These are phyloP conservation scores for Penicillium olsonii DNA, from an alignment of 2,329 filamentous ascomycete species.

Conservation along the genomic window DNA sequence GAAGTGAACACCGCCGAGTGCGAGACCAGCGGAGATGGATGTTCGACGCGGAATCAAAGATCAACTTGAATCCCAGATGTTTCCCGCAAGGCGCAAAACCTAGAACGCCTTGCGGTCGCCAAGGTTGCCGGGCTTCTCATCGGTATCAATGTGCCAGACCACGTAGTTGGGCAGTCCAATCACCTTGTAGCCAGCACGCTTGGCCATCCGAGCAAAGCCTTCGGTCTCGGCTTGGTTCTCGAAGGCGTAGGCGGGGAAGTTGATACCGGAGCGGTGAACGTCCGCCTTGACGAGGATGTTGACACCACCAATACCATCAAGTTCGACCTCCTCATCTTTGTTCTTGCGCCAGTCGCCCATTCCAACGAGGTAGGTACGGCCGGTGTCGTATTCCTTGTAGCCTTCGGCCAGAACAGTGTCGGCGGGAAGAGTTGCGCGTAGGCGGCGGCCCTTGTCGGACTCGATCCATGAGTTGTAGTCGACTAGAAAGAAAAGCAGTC, in stretches of 20 bases:
- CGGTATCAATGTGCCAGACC: constrained; percentile 97
- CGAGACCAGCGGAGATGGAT: constrained; percentile 13
- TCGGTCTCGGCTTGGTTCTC: constrained; percentile 99
- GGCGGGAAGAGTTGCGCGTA: constrained; percentile 72
- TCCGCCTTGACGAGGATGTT: constrained; percentile 98
- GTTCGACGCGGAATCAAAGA: constrained; percentile 23
- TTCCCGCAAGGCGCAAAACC: constrained; percentile 12
- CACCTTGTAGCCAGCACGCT: constrained; percentile 89
- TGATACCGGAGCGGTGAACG: constrained; percentile 94
- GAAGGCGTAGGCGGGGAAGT: constrained; percentile 94
- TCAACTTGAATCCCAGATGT: constrained; percentile 20
- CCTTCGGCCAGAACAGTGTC: constrained; percentile 88
- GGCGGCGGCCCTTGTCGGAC: constrained; percentile 76
- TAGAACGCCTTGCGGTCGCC: constrained; percentile 43
- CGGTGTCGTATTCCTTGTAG: constrained; percentile 91
- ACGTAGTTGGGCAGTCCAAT: constrained; percentile 94
- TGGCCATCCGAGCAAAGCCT: constrained; percentile 98
- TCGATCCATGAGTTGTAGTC: constrained; percentile 99
- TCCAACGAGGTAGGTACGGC: constrained; percentile 81
- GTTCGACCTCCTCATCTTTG: constrained; percentile 86
- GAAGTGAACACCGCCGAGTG: constrained; percentile 13
- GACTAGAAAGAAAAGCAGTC: constrained; percentile 54
- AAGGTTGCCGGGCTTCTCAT: constrained; percentile 84
- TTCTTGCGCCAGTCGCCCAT: constrained; percentile 93
- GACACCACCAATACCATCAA: constrained; percentile 95